Evolutionary conservation across 192 early-diverging fungal genomes (phyloP).

Genomic region (Backusella morwellensis): DNA sequence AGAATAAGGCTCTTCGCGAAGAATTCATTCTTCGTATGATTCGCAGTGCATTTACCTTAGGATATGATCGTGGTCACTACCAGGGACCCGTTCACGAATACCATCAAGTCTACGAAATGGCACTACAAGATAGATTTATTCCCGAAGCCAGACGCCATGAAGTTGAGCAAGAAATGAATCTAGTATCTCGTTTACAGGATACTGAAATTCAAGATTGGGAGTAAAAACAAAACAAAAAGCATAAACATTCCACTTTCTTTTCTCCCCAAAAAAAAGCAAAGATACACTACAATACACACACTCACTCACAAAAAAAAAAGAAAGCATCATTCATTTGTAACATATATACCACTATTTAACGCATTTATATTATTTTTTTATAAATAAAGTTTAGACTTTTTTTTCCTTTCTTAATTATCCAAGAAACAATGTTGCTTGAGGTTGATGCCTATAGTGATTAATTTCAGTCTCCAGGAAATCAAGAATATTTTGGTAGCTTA

Average conservation of each 20-base stretch:
- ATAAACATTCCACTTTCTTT: background rate
- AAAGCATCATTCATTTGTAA: constrained; percentile 3
- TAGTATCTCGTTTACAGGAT: constrained; percentile 8
- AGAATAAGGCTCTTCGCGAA: constrained; percentile 37
- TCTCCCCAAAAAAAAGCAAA: background rate
- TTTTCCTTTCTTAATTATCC: background rate
- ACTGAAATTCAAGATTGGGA: constrained; percentile 6
- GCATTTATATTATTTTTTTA: constrained; percentile 5
- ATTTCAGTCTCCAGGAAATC: constrained; percentile 1
- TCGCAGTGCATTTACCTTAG: constrained; percentile 42
- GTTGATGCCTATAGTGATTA: background rate
- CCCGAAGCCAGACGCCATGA: constrained; percentile 3
- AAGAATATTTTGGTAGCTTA: background rate
- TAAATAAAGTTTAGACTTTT: background rate
- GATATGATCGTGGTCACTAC: constrained; percentile 43
- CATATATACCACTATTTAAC: constrained; percentile 4
- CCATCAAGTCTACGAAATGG: constrained; percentile 24
- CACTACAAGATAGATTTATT: constrained; percentile 5
- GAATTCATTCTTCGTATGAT: constrained; percentile 45
- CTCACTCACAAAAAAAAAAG: background rate
- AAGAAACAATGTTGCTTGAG: background rate
- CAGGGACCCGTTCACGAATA: constrained; percentile 50
- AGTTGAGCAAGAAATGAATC: constrained; percentile 11
- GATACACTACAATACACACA: background rate
- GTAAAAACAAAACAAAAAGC: background rate